phyloP scores from a whole-genome alignment of 306 rosid species.

The Cicer bijugum region DNA sequence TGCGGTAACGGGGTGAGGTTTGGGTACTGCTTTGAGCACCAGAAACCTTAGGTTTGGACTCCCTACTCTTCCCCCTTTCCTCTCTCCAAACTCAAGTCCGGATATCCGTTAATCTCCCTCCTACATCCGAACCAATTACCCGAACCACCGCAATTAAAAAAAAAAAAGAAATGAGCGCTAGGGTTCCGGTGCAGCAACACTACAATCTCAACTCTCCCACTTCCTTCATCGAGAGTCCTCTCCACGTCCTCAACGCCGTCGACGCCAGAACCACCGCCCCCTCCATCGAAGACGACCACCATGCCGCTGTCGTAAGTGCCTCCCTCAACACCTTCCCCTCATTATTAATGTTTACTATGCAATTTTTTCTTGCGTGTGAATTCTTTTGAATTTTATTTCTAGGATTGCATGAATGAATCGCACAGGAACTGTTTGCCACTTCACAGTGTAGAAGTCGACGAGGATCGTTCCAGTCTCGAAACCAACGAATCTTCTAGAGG shows the following conservation, averaged over 20 bases:
- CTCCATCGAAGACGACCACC: constrained; percentile 50
- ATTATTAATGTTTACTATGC: neutral
- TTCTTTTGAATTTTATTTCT: neutral
- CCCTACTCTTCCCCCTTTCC: constrained; percentile 36
- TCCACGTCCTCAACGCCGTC: constrained; percentile 85
- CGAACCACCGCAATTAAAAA: neutral
- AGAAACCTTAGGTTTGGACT: constrained; percentile 60
- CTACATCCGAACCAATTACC: constrained; percentile 15
- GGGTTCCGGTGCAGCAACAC: constrained; percentile 93
- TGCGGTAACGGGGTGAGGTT: constrained; percentile 60
- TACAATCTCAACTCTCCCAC: constrained; percentile 79
- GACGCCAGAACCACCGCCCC: constrained; percentile 58
- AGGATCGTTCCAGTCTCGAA: constrained; percentile 78
- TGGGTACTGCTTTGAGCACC: constrained; percentile 51
- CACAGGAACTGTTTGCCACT: constrained; percentile 70
- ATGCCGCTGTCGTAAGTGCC: constrained; percentile 63
- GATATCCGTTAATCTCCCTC: constrained; percentile 55
- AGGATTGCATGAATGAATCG: constrained; percentile 82
- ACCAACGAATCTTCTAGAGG: constrained; percentile 68
- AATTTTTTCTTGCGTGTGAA: neutral
- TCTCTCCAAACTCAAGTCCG: constrained; percentile 24
- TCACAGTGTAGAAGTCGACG: constrained; percentile 74
- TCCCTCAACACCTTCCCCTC: neutral
- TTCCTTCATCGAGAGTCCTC: constrained; percentile 80
- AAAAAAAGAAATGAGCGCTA: constrained; percentile 58